These are phyloP conservation scores for Tylopilus intermedius DNA, from an alignment of 768 basidiomycete species.

Conservation along the genomic window DNA sequence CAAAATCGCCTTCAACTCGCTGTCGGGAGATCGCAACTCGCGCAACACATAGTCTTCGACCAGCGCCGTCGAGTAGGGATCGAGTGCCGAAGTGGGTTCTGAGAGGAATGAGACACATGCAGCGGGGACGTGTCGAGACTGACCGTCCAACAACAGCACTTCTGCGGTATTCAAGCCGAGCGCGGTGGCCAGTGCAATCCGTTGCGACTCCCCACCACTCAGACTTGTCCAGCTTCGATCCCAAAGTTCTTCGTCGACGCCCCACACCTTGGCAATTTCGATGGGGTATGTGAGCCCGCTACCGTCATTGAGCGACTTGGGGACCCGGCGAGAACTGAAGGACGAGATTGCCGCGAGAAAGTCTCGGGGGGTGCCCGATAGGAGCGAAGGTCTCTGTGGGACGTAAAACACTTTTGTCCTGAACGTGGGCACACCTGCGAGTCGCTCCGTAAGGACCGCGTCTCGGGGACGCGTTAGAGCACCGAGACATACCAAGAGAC, in stretches of 20 bases:
- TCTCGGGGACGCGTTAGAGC: background rate
- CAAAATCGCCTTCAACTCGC: constrained; percentile 62
- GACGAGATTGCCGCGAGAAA: constrained; percentile 56
- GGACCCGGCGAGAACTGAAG: constrained; percentile 42
- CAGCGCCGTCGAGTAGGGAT: constrained; percentile 54
- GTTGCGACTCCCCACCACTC: constrained; percentile 84
- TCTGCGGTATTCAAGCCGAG: constrained; percentile 72
- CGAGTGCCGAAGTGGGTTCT: constrained; percentile 92
- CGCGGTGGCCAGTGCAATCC: constrained; percentile 74
- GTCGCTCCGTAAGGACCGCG: background rate
- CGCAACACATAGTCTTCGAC: constrained; percentile 62
- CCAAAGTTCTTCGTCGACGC: constrained; percentile 66
- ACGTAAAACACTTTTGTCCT: constrained; percentile 80
- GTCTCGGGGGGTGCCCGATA: constrained; percentile 73
- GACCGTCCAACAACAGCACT: constrained; percentile 76
- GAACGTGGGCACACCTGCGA: constrained; percentile 66
- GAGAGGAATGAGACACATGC: constrained; percentile 1
- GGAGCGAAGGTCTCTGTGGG: constrained; percentile 83
- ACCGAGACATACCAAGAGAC: constrained; percentile 38
- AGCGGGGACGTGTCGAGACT: constrained; percentile 16
- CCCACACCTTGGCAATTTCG: constrained; percentile 60
- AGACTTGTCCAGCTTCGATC: constrained; percentile 72
- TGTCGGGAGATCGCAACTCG: constrained; percentile 44
- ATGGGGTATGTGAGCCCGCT: constrained; percentile 37
- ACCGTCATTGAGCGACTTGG: constrained; percentile 19